Percentiles rank a stretch among this genome's conserved stretches.
Conservation (phyloP, 2,329 filamentous ascomycete species). For the Mycosphaerelloides madeirae region DNA sequence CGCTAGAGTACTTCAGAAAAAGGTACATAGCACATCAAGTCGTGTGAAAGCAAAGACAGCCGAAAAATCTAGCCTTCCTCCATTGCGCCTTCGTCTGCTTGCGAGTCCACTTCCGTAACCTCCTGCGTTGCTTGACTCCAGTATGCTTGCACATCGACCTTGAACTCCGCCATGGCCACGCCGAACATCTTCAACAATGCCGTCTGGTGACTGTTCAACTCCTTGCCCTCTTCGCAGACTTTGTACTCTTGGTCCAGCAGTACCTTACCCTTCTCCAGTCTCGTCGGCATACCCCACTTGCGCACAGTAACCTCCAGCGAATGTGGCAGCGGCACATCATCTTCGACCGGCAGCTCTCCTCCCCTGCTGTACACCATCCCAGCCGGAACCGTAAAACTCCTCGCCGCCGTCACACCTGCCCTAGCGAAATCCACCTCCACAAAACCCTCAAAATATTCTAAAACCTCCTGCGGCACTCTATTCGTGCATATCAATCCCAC, state of each 20-base stretch:
- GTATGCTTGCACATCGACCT: conserved; percentile 66
- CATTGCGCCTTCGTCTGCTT: conserved; percentile 23
- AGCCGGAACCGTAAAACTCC: conserved; percentile 73
- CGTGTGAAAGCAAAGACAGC: conserved; percentile 19
- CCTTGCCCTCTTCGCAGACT: conserved; percentile 80
- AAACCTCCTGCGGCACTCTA: conserved; percentile 62
- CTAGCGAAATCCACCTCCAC: conserved; percentile 83
- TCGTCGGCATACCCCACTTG: conserved; percentile 82
- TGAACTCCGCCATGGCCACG: conserved; percentile 85
- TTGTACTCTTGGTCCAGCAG: conserved; percentile 67
- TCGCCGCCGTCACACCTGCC: conserved; percentile 69
- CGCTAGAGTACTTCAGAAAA: conserved; percentile 23
- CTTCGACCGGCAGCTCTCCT: conserved; percentile 71
- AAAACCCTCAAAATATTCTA: conserved; percentile 67
- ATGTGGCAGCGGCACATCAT: conserved; percentile 84
- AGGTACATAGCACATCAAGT: conserved; percentile 21
- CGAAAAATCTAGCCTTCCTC: conserved; percentile 23
- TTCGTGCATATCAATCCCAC: conserved; percentile 90
- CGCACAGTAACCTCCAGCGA: conserved; percentile 85
- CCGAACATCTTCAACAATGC: conserved; percentile 91
- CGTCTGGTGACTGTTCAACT: conserved; percentile 86
- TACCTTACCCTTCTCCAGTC: conserved; percentile 82
- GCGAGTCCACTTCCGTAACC: conserved; percentile 29
- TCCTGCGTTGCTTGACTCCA: conserved; percentile 34
- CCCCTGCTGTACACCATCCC: conserved; percentile 75